Conservation (phyloP, 352 stramenopile genomes). For the Pythium myriotylum region DNA sequence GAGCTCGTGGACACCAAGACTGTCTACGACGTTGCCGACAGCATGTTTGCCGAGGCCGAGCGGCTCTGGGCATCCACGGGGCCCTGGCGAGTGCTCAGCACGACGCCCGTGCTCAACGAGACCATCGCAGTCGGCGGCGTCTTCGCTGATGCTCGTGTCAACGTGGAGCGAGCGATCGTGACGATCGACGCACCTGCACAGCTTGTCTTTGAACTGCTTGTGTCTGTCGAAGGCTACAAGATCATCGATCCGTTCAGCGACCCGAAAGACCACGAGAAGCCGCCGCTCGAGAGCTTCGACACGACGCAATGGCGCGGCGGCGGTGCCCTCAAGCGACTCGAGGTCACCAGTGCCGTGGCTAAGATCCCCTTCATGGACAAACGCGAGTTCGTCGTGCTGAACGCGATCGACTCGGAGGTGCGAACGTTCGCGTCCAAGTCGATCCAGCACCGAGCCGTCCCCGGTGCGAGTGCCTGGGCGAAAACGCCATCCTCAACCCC, state of each 20-base stretch:
- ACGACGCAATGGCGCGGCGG: constrained; percentile 25
- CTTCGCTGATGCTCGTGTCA: constrained; percentile 25
- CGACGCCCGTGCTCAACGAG: constrained; percentile 29
- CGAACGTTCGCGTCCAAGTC: constrained; percentile 29
- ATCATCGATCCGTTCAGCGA: constrained; percentile 39
- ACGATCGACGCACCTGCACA: constrained; percentile 26
- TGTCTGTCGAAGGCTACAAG: constrained; percentile 32
- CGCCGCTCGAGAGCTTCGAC: constrained; percentile 31
- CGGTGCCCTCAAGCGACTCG: constrained; percentile 27
- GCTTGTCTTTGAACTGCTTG: constrained; percentile 34
- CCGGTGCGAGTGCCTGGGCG: constrained; percentile 7
- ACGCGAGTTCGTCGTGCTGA: constrained; percentile 35
- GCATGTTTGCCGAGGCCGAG: constrained; percentile 31
- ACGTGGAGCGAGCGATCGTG: constrained; percentile 27
- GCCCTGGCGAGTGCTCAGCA: not conserved
- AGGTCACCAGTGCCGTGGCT: constrained; percentile 22
- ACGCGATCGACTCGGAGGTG: constrained; percentile 24
- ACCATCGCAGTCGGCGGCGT: constrained; percentile 27
- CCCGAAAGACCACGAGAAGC: constrained; percentile 30
- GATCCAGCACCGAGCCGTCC: constrained; percentile 19
- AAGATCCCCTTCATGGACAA: constrained; percentile 26
- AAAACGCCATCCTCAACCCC: too few relatives aligned
- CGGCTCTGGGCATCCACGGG: constrained; percentile 27
- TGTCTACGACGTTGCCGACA: constrained; percentile 30
- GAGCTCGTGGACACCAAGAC: constrained; percentile 28